Conservation (phyloP, 75 land plant species). For the Ceratopteris richardii region DNA sequence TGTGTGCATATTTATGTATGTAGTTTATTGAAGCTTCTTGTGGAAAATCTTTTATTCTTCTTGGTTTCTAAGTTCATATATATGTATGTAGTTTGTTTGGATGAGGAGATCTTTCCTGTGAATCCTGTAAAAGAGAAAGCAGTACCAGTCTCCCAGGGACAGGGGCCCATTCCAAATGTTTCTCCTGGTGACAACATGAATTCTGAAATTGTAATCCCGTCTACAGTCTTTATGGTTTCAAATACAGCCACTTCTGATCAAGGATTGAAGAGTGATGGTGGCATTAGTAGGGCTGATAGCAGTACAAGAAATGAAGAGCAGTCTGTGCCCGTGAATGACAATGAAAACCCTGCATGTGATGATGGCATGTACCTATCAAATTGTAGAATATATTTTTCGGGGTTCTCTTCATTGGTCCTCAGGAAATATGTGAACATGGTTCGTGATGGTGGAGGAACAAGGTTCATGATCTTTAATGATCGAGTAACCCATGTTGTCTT, state of each 20-base stretch:
- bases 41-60: too few species aligned
- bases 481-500: slow-evolving; percentile 82
- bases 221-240: background rate
- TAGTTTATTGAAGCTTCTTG: too few species aligned
- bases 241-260: slow-evolving; percentile 2
- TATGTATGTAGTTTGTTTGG: slow-evolving; percentile 54
- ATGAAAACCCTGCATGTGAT: slow-evolving; percentile 14
- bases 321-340: background rate
- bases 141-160: background rate
- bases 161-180: background rate
- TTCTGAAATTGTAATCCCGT: background rate
- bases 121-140: slow-evolving; percentile 12
- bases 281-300: background rate
- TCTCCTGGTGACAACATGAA: slow-evolving; percentile 1
- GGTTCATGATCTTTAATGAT: slow-evolving; percentile 60
- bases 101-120: slow-evolving; percentile 74
- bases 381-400: slow-evolving; percentile 64
- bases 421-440: slow-evolving; percentile 61
- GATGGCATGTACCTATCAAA: slow-evolving; percentile 71
- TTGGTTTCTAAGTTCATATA: background rate
- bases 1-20: too few species aligned
- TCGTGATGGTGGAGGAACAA: slow-evolving; percentile 82
- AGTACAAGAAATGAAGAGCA: background rate
- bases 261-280: background rate
- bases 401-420: slow-evolving; percentile 62